Percentiles rank a stretch among this genome's conserved stretches.
These are phyloP conservation scores for Trichaptum fuscoviolaceum DNA, from an alignment of 768 basidiomycete genomes.

Conservation along the genomic window DNA sequence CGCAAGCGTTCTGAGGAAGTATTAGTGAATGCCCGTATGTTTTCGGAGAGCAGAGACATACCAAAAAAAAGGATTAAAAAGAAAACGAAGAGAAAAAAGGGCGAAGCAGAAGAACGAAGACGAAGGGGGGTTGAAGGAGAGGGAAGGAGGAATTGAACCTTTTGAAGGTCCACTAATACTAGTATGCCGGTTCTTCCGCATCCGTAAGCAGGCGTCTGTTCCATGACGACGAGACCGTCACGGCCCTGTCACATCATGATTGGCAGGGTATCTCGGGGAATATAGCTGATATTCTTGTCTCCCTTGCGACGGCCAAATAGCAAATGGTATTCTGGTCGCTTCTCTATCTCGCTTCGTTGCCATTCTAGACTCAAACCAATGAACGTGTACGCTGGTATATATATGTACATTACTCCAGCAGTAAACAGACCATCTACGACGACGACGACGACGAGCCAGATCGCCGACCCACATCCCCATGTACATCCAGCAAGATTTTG, in stretches of 20 bases:
- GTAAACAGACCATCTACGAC: background rate
- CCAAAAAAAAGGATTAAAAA: slow-evolving; percentile 36
- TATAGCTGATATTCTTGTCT: slow-evolving; percentile 11
- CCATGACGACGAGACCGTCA: slow-evolving; percentile 3
- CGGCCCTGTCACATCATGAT: slow-evolving; percentile 9
- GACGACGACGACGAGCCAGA: slow-evolving; percentile 25
- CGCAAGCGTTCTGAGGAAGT: slow-evolving; percentile 37
- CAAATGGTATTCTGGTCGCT: background rate
- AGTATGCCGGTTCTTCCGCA: background rate
- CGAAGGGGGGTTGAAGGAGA: slow-evolving; percentile 12
- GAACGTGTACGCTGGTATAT: background rate
- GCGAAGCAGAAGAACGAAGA: slow-evolving; percentile 30
- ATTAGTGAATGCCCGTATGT: background rate
- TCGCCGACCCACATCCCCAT: slow-evolving; percentile 79
- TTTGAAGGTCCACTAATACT: background rate
- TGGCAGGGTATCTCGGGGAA: slow-evolving; percentile 19
- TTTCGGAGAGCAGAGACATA: slow-evolving; percentile 21
- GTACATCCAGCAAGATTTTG: slow-evolving; percentile 84
- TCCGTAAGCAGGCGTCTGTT: background rate
- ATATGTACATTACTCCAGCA: slow-evolving; percentile 2
- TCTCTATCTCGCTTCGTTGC: background rate
- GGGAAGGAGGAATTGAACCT: background rate
- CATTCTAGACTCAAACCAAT: background rate
- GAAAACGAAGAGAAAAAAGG: slow-evolving; percentile 29
- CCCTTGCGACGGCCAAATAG: slow-evolving; percentile 3